A percentile compares a stretch with the other conserved stretches of the same genome.
phyloP scores from a whole-genome alignment of 2,329 filamentous ascomycete genomes.

The Ustulina deusta region DNA sequence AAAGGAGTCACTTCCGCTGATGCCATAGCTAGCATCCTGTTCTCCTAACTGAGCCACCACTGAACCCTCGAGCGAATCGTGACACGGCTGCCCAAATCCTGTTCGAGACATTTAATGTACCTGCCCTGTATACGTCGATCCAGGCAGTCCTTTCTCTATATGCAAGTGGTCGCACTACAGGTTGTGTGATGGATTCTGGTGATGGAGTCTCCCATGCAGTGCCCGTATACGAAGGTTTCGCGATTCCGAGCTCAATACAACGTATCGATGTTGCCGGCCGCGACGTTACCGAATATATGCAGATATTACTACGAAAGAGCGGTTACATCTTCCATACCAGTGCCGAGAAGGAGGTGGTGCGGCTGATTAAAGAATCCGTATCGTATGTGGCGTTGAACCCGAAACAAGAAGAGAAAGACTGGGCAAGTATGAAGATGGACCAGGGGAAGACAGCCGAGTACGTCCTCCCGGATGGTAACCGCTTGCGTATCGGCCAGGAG shows the following conservation, averaged over 20 bases:
- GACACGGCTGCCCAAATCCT: conserved; percentile 97
- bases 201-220: conserved; percentile 98
- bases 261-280: conserved; percentile 95
- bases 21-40: conserved; percentile 79
- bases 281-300: conserved; percentile 96
- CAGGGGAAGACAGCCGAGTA: conserved; percentile 87
- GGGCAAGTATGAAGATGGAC: conserved; percentile 82
- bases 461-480: conserved; percentile 89
- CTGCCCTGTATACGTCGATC: conserved; percentile 94
- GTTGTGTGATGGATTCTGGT: conserved; percentile 93
- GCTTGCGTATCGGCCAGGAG: conserved; percentile 90
- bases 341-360: conserved; percentile 98
- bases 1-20: conserved; percentile 26
- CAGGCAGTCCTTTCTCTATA: conserved; percentile 97
- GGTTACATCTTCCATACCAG: conserved; percentile 97
- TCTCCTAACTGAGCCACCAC: conserved; percentile 91
- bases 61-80: conserved; percentile 95
- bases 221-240: conserved; percentile 97
- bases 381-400: conserved; percentile 93
- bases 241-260: conserved; percentile 94
- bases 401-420: conserved; percentile 95
- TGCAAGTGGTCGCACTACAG: conserved; percentile 93
- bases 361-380: conserved; percentile 94
- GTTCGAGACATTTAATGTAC: conserved; percentile 99
- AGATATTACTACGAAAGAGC: conserved; percentile 88